Conservation (phyloP, 2,329 filamentous ascomycete species). For the Fusarium torreyae region DNA sequence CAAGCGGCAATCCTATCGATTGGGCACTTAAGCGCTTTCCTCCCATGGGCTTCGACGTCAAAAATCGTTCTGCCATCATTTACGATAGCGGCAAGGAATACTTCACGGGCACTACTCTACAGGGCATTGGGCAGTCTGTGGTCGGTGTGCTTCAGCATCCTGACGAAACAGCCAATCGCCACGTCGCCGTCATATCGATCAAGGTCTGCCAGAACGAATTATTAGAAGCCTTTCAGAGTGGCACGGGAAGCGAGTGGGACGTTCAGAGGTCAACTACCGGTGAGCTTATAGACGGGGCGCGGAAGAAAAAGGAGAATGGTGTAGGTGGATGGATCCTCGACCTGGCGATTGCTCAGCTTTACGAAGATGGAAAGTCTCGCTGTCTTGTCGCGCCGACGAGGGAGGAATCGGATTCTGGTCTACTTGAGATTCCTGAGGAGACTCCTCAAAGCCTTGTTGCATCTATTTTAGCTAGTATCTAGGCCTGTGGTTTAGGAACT, state of each 20-base stretch:
- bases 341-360: slow-evolving; percentile 34
- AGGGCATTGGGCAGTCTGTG: slow-evolving; percentile 37
- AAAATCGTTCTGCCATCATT: slow-evolving; percentile 7
- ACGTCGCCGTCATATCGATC: slow-evolving; percentile 33
- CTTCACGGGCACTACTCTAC: slow-evolving; percentile 30
- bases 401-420: slow-evolving; percentile 29
- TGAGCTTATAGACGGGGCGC: slow-evolving; percentile 23
- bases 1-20: slow-evolving; percentile 32
- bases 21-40: slow-evolving; percentile 39
- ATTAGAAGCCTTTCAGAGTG: slow-evolving; percentile 15
- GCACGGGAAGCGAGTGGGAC: slow-evolving; percentile 12
- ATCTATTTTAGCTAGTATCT: slow-evolving; percentile 3
- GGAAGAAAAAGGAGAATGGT: slow-evolving; percentile 11
- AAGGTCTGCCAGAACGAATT: slow-evolving; percentile 36
- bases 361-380: slow-evolving; percentile 7
- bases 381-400: slow-evolving; percentile 23
- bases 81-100: slow-evolving; percentile 31
- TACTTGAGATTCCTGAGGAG: slow-evolving; percentile 15
- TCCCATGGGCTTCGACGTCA: slow-evolving; percentile 31
- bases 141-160: slow-evolving; percentile 30
- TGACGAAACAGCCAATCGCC: slow-evolving; percentile 25
- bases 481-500: background rate
- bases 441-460: slow-evolving; percentile 7
- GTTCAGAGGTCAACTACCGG: slow-evolving; percentile 10
- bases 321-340: slow-evolving; percentile 33